Conservation (phyloP, 371 early-diverging fungal species). For the Enteropsectra breve region DNA sequence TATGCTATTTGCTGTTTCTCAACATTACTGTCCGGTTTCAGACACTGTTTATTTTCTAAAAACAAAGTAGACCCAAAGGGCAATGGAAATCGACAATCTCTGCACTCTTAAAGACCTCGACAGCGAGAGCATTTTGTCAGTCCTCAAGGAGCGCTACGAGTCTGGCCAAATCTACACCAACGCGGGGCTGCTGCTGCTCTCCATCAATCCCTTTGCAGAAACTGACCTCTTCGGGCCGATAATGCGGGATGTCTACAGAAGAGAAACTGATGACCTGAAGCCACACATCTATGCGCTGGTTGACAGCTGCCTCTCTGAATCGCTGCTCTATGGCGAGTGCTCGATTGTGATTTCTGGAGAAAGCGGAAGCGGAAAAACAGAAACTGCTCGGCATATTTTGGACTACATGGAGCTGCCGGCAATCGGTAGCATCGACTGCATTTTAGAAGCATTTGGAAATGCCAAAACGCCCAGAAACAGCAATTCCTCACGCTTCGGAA, state of each 20-base stretch:
- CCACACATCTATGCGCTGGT: slow-evolving; percentile 52
- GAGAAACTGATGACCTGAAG: slow-evolving; percentile 15
- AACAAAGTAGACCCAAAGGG: too few relatives aligned
- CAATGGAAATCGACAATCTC: slow-evolving; percentile 45
- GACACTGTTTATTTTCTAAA: too few relatives aligned
- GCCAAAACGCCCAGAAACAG: slow-evolving; percentile 65
- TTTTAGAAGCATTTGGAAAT: slow-evolving; percentile 70
- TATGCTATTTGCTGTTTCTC: too few relatives aligned
- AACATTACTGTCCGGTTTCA: too few relatives aligned
- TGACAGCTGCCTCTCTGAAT: slow-evolving; percentile 34
- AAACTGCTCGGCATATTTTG: slow-evolving; percentile 52
- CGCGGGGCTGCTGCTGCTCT: slow-evolving; percentile 49
- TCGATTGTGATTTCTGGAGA: slow-evolving; percentile 59
- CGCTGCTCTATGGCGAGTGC: slow-evolving; percentile 28
- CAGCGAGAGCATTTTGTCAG: slow-evolving; percentile 40
- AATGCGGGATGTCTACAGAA: slow-evolving; percentile 6
- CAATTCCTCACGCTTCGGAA: slow-evolving; percentile 69
- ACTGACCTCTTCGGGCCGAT: slow-evolving; percentile 15
- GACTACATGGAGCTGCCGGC: slow-evolving; percentile 46
- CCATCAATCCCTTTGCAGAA: slow-evolving; percentile 56
- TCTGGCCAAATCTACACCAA: slow-evolving; percentile 49
- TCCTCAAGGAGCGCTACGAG: slow-evolving; percentile 45
- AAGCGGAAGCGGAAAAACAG: slow-evolving; percentile 60
- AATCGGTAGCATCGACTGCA: slow-evolving; percentile 33
- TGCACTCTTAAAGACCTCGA: slow-evolving; percentile 38